Evolutionary conservation across 2,329 filamentous ascomycete species (phyloP), one percentile per base, ranked within the genome.

Genomic region (Colletotrichum zoysiae): DNA sequence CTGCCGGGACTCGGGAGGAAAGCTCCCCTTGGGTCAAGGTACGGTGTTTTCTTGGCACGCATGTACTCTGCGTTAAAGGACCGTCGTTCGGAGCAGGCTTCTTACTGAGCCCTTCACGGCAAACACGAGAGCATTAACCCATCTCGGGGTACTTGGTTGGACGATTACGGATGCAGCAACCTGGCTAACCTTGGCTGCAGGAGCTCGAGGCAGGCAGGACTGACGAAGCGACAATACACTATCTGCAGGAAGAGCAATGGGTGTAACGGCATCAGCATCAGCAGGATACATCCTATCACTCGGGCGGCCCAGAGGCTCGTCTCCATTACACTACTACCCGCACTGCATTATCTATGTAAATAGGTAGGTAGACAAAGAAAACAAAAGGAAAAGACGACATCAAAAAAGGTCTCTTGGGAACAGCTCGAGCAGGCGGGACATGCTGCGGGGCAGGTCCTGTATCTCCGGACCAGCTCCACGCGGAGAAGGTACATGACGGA

Each of bases 401-500:
- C 11, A n/a, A 40, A 30, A 53, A 40, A 42, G 48, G 16, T 30
- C n/a, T 30, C 60, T 53, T 59, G 44, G 33, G 51, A 56, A 38
- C 48, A 61, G 46, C 50, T 55, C 40, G 26, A 60, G 18, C 55
- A 70, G n/a, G 57, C 44, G 44, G 40, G 57, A 46, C 23, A 3
- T 2, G 30, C 44, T 26, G 53, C 38, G 65, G 69, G 59, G 44
- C 65, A 63, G 8, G 65, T 71, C 3, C 30, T 30, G 30, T 30
- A 48, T 9, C 40, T 20, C 58, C 3, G 9, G 46, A 14, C n/a
- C 44, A 59, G 51, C 38, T 58, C 51, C n/a, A 64, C 63, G 69
- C 60, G 46, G 69, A 69, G 61, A 68, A 50, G 58, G 50, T 58
- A 71, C 69, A 51, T 51, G 63, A 26, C 30, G 33, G 44, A 35